phyloP scores from a whole-genome alignment of 2,329 filamentous ascomycete species.

The Metarhizium guizhouense region DNA sequence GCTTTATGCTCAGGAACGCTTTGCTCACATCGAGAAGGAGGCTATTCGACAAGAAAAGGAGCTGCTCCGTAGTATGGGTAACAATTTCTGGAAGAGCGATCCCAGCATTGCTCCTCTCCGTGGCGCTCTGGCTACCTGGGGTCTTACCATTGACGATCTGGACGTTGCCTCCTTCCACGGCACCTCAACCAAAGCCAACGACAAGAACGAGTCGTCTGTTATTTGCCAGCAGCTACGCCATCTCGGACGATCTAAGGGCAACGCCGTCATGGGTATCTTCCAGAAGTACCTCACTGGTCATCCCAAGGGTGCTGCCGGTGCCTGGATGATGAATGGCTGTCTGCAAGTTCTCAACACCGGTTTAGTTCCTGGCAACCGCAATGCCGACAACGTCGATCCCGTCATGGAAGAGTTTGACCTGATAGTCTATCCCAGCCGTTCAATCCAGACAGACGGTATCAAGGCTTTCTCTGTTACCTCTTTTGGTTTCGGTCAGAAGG shows the following conservation, averaged over 20 bases:
- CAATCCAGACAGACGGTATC: slow-evolving; percentile 93
- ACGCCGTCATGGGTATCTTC: slow-evolving; percentile 93
- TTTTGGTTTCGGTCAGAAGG: slow-evolving; percentile 99
- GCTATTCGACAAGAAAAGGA: slow-evolving; percentile 88
- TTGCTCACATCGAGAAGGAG: slow-evolving; percentile 76
- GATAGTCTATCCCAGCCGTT: slow-evolving; percentile 92
- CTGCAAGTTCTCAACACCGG: slow-evolving; percentile 91
- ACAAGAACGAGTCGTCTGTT: slow-evolving; percentile 98
- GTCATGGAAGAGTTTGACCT: slow-evolving; percentile 97
- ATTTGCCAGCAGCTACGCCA: slow-evolving; percentile 95
- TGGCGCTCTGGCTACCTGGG: slow-evolving; percentile 94
- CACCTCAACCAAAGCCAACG: slow-evolving; percentile 95
- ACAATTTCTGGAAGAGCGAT: slow-evolving; percentile 98
- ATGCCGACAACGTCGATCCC: slow-evolving; percentile 94
- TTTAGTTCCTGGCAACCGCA: slow-evolving; percentile 92
- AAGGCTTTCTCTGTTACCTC: slow-evolving; percentile 99
- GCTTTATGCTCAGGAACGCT: slow-evolving; percentile 79
- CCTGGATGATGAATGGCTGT: slow-evolving; percentile 99
- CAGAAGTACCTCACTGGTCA: slow-evolving; percentile 99
- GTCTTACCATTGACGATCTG: slow-evolving; percentile 92
- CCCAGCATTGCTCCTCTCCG: slow-evolving; percentile 88
- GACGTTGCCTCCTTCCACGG: slow-evolving; percentile 97
- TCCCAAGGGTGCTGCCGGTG: slow-evolving; percentile 97
- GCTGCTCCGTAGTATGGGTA: slow-evolving; percentile 83
- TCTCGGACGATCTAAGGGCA: slow-evolving; percentile 91